A percentile compares a stretch with the other conserved stretches of the same genome.
Evolutionary conservation across 148 eudicot genomes (phyloP).

Genomic region (Camellia granthamiana): DNA sequence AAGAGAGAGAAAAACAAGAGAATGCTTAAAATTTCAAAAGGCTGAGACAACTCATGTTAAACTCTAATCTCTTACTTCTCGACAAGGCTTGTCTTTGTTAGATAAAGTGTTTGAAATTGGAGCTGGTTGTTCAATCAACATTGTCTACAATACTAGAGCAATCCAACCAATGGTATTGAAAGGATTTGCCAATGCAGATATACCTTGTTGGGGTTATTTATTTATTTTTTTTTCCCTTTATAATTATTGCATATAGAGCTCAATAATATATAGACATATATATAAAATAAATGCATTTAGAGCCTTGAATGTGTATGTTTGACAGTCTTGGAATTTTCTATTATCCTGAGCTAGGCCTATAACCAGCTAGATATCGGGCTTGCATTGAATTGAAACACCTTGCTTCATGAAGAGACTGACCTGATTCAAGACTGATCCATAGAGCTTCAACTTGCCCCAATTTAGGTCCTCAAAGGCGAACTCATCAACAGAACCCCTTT

Average conservation of each 20-base stretch:
- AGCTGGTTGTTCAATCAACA: not conserved
- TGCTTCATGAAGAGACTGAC: conserved; percentile 33
- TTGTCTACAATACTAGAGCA: not conserved
- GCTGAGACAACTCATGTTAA: not conserved
- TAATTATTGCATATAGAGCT: not conserved
- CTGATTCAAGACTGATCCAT: conserved; percentile 92
- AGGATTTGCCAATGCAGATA: not conserved
- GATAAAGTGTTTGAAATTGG: not conserved
- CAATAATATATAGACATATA: not conserved
- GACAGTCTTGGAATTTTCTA: not conserved
- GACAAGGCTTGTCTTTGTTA: not conserved
- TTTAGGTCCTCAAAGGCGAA: conserved; percentile 58
- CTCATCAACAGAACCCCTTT: conserved; percentile 66
- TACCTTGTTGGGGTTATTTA: not conserved
- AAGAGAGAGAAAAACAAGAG: conserved; percentile 1
- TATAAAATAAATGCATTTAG: not conserved
- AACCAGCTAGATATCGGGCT: not conserved
- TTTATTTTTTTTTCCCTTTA: not conserved
- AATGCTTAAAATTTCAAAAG: not conserved
- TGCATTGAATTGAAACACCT: not conserved
- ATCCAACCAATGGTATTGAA: not conserved
- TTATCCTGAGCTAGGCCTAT: not conserved
- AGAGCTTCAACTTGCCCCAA: conserved; percentile 63
- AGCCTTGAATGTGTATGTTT: not conserved
- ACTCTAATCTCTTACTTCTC: not conserved